These are phyloP conservation scores for Plasmodium blacklocki DNA, from an alignment of 169 alveolate species.

Conservation along the genomic window DNA sequence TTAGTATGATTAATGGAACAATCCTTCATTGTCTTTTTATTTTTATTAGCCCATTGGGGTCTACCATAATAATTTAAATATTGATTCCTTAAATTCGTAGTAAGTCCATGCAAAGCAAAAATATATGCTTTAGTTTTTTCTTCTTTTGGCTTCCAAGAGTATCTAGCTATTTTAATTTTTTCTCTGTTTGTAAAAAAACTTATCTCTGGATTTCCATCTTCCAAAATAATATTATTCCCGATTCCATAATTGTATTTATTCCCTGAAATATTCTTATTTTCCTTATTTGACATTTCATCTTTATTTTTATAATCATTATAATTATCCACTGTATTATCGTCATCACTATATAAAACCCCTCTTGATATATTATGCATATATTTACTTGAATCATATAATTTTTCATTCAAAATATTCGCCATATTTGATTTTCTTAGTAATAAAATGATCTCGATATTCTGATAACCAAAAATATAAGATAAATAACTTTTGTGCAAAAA, in stretches of 20 bases:
- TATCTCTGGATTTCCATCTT: slow-evolving; percentile 78
- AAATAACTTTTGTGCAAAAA: no score
- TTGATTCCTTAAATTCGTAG: slow-evolving; percentile 82
- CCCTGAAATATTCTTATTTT: neutral
- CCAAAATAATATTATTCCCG: slow-evolving; percentile 8
- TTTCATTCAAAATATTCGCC: no score
- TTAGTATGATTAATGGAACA: neutral
- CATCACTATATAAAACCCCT: no score
- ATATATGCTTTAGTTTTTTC: slow-evolving; percentile 80
- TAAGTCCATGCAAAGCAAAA: slow-evolving; percentile 82
- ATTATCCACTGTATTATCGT: no score
- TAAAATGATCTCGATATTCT: no score
- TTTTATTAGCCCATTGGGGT: slow-evolving; percentile 39
- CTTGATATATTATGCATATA: no score
- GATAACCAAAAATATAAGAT: no score
- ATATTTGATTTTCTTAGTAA: no score
- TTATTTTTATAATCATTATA: neutral
- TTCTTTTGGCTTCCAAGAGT: slow-evolving; percentile 51
- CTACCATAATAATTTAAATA: slow-evolving; percentile 77
- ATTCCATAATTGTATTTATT: slow-evolving; percentile 13
- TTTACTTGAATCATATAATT: no score
- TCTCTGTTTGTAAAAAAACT: slow-evolving; percentile 79
- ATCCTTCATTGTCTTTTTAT: neutral
- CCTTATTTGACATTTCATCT: neutral
- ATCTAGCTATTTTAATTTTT: slow-evolving; percentile 79